Conservation (phyloP, 306 rosid genomes). For the Begonia loranthoides region DNA sequence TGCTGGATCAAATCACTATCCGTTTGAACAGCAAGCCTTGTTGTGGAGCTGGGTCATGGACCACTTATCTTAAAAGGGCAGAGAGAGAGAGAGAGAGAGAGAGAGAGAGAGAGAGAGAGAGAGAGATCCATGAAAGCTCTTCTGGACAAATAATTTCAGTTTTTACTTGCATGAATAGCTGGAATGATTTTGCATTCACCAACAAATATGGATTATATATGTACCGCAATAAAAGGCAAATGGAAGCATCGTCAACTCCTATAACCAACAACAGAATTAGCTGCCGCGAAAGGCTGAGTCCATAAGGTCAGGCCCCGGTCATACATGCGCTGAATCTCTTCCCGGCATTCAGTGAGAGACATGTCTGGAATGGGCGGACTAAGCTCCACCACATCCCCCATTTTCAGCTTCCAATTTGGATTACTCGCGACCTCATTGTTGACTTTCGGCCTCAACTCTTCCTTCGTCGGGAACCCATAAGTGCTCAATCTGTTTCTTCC, state of each 20-base stretch:
- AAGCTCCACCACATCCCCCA: constrained; percentile 92
- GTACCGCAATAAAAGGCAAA: background rate
- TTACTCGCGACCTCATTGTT: constrained; percentile 60
- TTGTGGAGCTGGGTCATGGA: too few species aligned
- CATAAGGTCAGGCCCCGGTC: constrained; percentile 51
- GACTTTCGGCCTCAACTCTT: constrained; percentile 85
- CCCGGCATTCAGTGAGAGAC: constrained; percentile 73
- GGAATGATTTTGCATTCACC: too few species aligned
- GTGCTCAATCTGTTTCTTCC: constrained; percentile 58
- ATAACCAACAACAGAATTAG: constrained; percentile 39
- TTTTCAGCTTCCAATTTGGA: constrained; percentile 63
- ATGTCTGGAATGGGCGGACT: constrained; percentile 69
- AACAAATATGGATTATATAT: too few species aligned
- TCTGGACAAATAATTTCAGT: constrained; percentile 30
- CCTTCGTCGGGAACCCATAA: constrained; percentile 73
- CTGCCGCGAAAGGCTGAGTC: constrained; percentile 11
- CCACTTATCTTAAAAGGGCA: too few species aligned
- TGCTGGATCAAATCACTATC: too few species aligned
- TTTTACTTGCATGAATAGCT: background rate
- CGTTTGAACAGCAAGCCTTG: too few species aligned
- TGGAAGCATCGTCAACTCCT: constrained; percentile 33
- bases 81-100: too few species aligned
- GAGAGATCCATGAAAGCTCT: constrained; percentile 2
- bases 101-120: too few species aligned
- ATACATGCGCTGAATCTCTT: constrained; percentile 92